Evolutionary conservation across 2,329 filamentous ascomycete genomes (phyloP).

Genomic region (Metarhizium robertsii): DNA sequence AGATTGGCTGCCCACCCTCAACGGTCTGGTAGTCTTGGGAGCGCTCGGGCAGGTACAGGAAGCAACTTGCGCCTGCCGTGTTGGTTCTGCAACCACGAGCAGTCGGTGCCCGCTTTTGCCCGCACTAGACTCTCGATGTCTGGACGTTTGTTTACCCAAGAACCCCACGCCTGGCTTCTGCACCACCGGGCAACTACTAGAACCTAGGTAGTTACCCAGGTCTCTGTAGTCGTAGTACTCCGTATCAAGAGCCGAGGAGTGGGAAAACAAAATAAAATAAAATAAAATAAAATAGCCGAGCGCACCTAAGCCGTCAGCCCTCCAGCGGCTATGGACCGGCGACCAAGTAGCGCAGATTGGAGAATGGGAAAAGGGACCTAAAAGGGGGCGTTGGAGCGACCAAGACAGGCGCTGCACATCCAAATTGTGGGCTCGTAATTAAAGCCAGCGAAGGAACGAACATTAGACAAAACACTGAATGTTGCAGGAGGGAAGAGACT

Average conservation of each 20-base stretch:
- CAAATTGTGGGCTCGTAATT: too few relatives aligned
- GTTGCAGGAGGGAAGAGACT: not conserved
- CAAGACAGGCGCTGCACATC: too few relatives aligned
- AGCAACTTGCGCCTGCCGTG: not conserved
- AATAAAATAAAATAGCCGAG: too few relatives aligned
- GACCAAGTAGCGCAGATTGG: too few relatives aligned
- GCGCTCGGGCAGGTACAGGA: not conserved
- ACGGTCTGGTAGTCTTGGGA: not conserved
- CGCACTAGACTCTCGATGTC: not conserved
- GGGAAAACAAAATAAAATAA: too few relatives aligned
- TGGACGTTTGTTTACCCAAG: slow-evolving; percentile 8
- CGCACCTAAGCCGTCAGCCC: too few relatives aligned
- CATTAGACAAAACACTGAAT: not conserved
- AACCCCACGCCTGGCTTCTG: slow-evolving; percentile 1
- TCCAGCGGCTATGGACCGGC: too few relatives aligned
- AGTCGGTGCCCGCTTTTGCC: not conserved
- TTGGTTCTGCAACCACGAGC: not conserved
- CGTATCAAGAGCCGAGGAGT: too few relatives aligned
- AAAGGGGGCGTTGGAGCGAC: too few relatives aligned
- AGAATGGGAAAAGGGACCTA: too few relatives aligned
- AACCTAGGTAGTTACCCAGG: not conserved
- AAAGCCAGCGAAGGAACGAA: not conserved
- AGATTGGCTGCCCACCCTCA: not conserved
- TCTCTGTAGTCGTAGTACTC: too few relatives aligned
- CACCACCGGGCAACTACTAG: not conserved